phyloP scores from a whole-genome alignment of 352 stramenopile species.

The Globisporangium barbulae region DNA sequence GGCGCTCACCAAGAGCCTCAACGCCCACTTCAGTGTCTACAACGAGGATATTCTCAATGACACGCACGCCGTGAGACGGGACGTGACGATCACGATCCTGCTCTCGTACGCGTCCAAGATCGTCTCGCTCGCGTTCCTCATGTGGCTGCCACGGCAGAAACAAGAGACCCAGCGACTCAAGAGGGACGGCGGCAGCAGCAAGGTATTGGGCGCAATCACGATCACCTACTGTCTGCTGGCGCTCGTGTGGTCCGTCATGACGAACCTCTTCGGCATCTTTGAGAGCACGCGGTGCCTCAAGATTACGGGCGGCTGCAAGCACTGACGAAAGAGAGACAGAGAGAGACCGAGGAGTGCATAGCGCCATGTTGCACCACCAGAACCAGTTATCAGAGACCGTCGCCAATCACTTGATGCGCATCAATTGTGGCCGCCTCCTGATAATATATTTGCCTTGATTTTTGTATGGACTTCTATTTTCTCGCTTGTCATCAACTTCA shows the following conservation, averaged over 20 bases:
- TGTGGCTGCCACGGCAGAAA: not conserved
- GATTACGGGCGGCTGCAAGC: not conserved
- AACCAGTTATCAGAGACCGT: too few relatives aligned
- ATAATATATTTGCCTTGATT: not conserved
- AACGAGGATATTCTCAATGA: not conserved
- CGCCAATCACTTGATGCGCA: too few relatives aligned
- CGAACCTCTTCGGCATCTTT: conserved; percentile 2
- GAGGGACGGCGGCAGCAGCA: not conserved
- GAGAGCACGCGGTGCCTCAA: not conserved
- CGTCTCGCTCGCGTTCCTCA: not conserved
- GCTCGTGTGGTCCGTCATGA: not conserved
- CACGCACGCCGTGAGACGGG: not conserved
- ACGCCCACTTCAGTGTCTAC: not conserved
- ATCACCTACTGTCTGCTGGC: not conserved
- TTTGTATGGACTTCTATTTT: conserved; percentile 1
- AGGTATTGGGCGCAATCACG: not conserved
- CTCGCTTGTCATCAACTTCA: not conserved
- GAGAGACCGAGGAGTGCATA: too few relatives aligned
- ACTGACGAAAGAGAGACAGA: too few relatives aligned
- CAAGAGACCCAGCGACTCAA: not conserved
- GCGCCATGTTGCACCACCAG: too few relatives aligned
- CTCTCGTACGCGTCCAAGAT: not conserved
- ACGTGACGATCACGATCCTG: not conserved
- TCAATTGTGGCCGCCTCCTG: too few relatives aligned
- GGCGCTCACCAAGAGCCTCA: not conserved